Base-by-base conservation (phyloP, 2,329 filamentous ascomycete genomes). In the Aspergillus unguis region DNA sequence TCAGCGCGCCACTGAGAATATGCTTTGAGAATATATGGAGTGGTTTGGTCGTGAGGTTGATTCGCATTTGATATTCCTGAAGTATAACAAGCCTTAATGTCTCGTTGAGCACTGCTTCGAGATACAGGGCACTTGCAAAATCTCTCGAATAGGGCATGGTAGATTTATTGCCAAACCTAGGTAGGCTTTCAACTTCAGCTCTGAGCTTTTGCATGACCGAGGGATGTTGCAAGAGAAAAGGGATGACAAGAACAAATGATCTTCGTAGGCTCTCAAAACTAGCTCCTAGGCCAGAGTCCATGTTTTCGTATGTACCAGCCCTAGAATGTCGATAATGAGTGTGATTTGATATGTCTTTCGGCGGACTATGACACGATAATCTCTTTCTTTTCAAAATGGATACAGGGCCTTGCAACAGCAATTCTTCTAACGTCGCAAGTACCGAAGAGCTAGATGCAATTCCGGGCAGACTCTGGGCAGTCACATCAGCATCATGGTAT, bases 91-190 rank as follows among this genome's bases (percentile, higher is more conserved):
- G 38, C n/a, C 60, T 52, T 45, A 58, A 46, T 4, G 54, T 48
- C 41, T 61, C 60, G 28, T 58, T 62, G 37, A 61, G 40, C 1
- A 57, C 51, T 11, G 60, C 57, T 3, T 60, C 53, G 3, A 62
- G 50, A 28, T 60, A 60, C 7, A 36, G 32, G 3, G 59, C 33
- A 1, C 42, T 27, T 7, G 8, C 9, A 3, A 58, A 4, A 9
- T 61, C 57, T 1, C 23, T 42, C 52, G 56, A 55, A 2, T 25
- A 11, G n/a, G 54, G 52, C 0, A 45, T 3, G 4, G 26, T 31
- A 1, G 52, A 47, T 8, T 52, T 11, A 4, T 37, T 4, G 23
- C 38, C 31, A 2, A 36, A 40, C 31, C 35, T 9, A n/a, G 32
- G 48, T 5, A 48, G 49, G 3, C 40, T 40, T 4, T 57, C 53